phyloP scores from a whole-genome alignment of 441 rosid genomes.

The Sinapis alba region DNA sequence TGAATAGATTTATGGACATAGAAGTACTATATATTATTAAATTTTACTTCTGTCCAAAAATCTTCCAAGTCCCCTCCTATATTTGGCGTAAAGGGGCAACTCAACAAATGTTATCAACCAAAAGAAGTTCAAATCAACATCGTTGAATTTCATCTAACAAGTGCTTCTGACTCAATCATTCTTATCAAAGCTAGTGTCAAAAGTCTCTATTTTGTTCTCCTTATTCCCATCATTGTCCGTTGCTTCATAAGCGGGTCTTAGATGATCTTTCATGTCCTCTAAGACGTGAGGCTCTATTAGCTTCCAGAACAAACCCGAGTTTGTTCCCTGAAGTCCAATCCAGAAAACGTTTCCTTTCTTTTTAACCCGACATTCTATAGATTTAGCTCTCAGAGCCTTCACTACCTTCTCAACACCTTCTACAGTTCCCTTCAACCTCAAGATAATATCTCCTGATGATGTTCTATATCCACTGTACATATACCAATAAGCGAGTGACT shows the following conservation, averaged over 20 bases:
- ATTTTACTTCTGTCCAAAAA: not conserved
- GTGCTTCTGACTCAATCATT: not conserved
- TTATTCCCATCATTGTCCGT: conserved; percentile 4
- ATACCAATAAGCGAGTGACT: conserved; percentile 80
- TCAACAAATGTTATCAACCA: not conserved
- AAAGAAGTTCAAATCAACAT: not conserved
- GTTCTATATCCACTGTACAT: conserved; percentile 78
- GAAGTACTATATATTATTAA: too few species aligned
- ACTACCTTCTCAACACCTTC: conserved; percentile 64
- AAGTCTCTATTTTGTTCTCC: conserved; percentile 39
- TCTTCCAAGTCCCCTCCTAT: not conserved
- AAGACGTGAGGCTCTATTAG: conserved; percentile 65
- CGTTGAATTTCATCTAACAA: not conserved
- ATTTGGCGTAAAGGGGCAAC: not conserved
- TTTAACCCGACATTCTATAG: conserved; percentile 72
- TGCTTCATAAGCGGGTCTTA: conserved; percentile 36
- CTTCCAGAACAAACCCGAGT: conserved; percentile 68
- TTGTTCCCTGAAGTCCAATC: conserved; percentile 76
- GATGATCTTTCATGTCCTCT: conserved; percentile 52
- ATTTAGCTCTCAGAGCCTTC: conserved; percentile 55
- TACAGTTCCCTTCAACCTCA: conserved; percentile 68
- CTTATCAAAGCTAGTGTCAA: conserved; percentile 17
- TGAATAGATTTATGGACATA: too few species aligned
- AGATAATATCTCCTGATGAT: conserved; percentile 60
- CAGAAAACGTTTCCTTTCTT: conserved; percentile 75